Percentiles rank a stretch among this genome's conserved stretches.
phyloP scores from a whole-genome alignment of 768 basidiomycete species.

The Steccherinum ochraceum region DNA sequence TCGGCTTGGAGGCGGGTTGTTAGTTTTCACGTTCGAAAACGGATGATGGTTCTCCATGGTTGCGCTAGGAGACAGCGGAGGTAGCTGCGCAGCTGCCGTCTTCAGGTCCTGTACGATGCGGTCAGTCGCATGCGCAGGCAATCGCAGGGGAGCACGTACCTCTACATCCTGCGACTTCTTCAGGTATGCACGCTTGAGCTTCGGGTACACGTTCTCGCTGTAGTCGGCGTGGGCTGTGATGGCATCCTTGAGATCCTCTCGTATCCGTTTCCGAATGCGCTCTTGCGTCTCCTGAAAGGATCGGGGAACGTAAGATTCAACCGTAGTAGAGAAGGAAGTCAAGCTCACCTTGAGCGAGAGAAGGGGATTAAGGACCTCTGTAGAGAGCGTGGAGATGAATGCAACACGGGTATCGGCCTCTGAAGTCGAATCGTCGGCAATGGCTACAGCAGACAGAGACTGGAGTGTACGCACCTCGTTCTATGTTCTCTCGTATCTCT shows the following conservation, averaged over 20 bases:
- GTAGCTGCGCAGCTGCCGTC: constrained; percentile 36
- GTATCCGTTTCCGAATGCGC: constrained; percentile 85
- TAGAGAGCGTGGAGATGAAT: constrained; percentile 61
- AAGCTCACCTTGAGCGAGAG: constrained; percentile 53
- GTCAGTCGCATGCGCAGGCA: constrained; percentile 4
- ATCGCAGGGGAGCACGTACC: constrained; percentile 34
- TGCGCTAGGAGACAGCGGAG: constrained; percentile 26
- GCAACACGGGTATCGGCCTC: constrained; percentile 82
- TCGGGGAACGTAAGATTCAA: background rate
- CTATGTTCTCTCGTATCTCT: constrained; percentile 81
- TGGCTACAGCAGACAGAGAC: too few species aligned
- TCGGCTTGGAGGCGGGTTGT: constrained; percentile 35
- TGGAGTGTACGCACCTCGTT: constrained; percentile 49
- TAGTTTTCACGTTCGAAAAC: constrained; percentile 33
- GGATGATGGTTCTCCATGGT: constrained; percentile 25
- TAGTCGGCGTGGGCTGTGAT: constrained; percentile 73
- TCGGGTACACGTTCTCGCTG: constrained; percentile 73
- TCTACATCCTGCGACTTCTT: constrained; percentile 88
- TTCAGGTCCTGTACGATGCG: constrained; percentile 57
- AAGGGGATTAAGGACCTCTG: constrained; percentile 71
- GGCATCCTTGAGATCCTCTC: constrained; percentile 84
- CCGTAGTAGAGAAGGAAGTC: background rate
- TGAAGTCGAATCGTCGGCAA: constrained; percentile 28
- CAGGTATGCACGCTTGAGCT: constrained; percentile 69
- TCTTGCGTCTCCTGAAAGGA: constrained; percentile 75